These are phyloP conservation scores for Cyberlindnera americana DNA, from an alignment of 805 yeast species.

Conservation along the genomic window DNA sequence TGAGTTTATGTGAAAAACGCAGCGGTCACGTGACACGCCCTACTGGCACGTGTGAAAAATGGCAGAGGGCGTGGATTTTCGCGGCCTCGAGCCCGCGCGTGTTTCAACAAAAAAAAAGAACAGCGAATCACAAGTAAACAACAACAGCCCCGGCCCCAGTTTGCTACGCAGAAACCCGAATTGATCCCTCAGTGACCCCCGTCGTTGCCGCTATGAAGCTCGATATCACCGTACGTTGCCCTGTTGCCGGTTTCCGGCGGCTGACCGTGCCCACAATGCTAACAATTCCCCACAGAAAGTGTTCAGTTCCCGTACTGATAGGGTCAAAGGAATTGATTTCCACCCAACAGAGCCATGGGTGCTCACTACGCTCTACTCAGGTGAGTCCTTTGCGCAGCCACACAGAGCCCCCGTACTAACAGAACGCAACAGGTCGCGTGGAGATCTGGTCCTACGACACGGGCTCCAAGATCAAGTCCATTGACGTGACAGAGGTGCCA, in stretches of 20 bases:
- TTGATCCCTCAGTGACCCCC: too few relatives aligned
- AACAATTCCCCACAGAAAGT: too few relatives aligned
- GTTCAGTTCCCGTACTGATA: constrained; percentile 87
- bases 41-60: neutral
- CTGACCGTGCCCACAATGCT: too few relatives aligned
- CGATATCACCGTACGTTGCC: constrained; percentile 26
- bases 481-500: constrained; percentile 95
- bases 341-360: constrained; percentile 99
- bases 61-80: neutral
- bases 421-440: constrained; percentile 49
- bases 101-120: neutral
- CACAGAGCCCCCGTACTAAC: too few relatives aligned
- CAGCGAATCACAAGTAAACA: constrained; percentile 6
- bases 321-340: constrained; percentile 97
- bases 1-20: too few relatives aligned
- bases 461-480: constrained; percentile 73
- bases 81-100: constrained; percentile 1
- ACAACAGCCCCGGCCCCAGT: constrained; percentile 2
- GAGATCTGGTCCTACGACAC: constrained; percentile 96
- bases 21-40: constrained; percentile 2
- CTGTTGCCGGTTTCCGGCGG: too few relatives aligned
- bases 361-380: constrained; percentile 85
- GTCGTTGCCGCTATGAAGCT: constrained; percentile 19
- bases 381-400: constrained; percentile 40
- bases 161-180: too few relatives aligned